Evolutionary conservation across 768 basidiomycete genomes (phyloP).

Genomic region (Coprinopsis cinerea): DNA sequence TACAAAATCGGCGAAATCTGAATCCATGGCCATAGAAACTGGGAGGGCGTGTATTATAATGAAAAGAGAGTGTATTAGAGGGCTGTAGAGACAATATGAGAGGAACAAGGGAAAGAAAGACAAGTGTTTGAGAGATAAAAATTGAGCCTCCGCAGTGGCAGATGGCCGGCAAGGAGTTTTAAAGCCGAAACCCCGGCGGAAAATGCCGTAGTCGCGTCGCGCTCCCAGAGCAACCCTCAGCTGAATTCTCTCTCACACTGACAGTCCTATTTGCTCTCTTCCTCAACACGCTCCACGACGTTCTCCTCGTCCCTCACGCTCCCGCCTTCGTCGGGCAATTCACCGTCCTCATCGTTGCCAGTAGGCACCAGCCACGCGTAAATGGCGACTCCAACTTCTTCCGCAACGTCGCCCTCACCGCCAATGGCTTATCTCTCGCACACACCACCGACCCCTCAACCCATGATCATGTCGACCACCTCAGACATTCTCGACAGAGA

Average conservation of each 20-base stretch:
- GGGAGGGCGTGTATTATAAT: conserved; percentile 4
- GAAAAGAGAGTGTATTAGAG: conserved; percentile 7
- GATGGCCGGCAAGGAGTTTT: conserved; percentile 26
- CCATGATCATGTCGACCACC: conserved; percentile 24
- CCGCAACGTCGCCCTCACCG: conserved; percentile 78
- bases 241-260: conserved; percentile 25
- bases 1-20: conserved; percentile 5
- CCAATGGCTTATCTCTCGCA: conserved; percentile 57
- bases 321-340: conserved; percentile 24
- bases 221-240: conserved; percentile 24
- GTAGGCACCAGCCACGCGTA: conserved; percentile 27
- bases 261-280: conserved; percentile 19
- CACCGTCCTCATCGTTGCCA: conserved; percentile 16
- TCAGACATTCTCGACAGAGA: conserved; percentile 48
- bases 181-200: conserved; percentile 39
- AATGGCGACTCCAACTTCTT: conserved; percentile 80
- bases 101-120: conserved; percentile 10
- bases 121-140: not conserved
- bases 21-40: no score
- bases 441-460: conserved; percentile 33
- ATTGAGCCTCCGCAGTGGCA: conserved; percentile 6
- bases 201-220: conserved; percentile 46
- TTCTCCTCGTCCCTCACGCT: conserved; percentile 29
- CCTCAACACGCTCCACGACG: conserved; percentile 26
- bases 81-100: conserved; percentile 8